A percentile compares a stretch with the other conserved stretches of the same genome.
Evolutionary conservation across 345 rosid genomes (phyloP).

Genomic region (Hypericum perforatum): DNA sequence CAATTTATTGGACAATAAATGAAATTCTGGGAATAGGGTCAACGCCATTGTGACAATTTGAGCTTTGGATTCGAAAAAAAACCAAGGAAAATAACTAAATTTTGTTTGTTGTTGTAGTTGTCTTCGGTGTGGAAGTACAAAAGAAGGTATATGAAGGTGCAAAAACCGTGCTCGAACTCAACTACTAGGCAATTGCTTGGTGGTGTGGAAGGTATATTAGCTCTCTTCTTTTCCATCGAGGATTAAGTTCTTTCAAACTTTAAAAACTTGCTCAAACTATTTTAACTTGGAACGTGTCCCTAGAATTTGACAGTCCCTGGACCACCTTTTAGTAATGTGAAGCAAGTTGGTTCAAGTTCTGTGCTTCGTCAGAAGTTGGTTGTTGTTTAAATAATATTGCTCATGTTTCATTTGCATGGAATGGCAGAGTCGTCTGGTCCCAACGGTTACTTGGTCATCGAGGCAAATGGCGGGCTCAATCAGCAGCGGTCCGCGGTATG

Average conservation of each 20-base stretch:
- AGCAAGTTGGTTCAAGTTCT: background rate
- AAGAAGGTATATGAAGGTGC: constrained; percentile 49
- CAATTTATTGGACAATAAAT: too few species aligned
- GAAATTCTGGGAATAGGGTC: too few species aligned
- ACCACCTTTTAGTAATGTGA: too few species aligned
- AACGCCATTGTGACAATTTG: too few species aligned
- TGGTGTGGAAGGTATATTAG: too few species aligned
- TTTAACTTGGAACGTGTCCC: too few species aligned
- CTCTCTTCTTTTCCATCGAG: too few species aligned
- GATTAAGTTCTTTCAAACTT: too few species aligned
- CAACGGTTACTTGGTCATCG: constrained; percentile 65
- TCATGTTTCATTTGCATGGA: constrained; percentile 2
- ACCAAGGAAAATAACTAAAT: background rate
- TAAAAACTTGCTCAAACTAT: too few species aligned
- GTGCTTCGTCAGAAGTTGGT: constrained; percentile 37
- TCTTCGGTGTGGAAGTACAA: constrained; percentile 72
- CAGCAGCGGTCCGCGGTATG: constrained; percentile 95
- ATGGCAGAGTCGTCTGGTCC: constrained; percentile 40
- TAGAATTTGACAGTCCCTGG: too few species aligned
- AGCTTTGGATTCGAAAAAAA: too few species aligned
- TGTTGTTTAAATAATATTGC: background rate
- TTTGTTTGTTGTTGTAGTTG: constrained; percentile 32
- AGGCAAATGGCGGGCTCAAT: constrained; percentile 94
- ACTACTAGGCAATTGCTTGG: constrained; percentile 17
- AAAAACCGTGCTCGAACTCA: constrained; percentile 62